Evolutionary conservation across 306 rosid species (phyloP).

Genomic region (Heteromeles arbutifolia): DNA sequence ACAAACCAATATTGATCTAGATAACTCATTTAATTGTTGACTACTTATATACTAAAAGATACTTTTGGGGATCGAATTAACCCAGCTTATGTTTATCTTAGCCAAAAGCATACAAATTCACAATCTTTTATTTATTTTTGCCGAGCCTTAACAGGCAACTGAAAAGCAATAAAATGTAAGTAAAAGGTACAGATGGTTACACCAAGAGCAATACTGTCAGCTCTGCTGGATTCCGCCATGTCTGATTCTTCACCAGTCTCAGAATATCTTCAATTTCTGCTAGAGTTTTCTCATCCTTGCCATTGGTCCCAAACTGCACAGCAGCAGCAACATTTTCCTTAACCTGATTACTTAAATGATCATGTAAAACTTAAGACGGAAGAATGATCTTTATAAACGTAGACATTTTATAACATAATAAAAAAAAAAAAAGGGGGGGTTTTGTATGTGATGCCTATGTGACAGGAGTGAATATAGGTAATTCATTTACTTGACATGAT

Average conservation of each 20-base stretch:
- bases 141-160: background rate
- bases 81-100: background rate
- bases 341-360: constrained; percentile 33
- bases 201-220: constrained; percentile 30
- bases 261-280: constrained; percentile 69
- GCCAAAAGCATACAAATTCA: background rate
- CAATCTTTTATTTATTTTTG: background rate
- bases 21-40: background rate
- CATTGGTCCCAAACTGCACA: constrained; percentile 48
- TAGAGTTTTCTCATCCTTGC: constrained; percentile 53
- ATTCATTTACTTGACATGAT: background rate
- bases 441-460: background rate
- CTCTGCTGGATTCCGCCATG: constrained; percentile 79
- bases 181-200: constrained; percentile 1
- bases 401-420: background rate
- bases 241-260: constrained; percentile 71
- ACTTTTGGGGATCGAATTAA: background rate
- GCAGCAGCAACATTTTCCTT: constrained; percentile 86
- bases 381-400: background rate
- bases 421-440: background rate
- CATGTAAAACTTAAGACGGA: background rate
- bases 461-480: background rate
- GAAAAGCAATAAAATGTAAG: background rate
- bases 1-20: background rate
- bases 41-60: background rate